Base-by-base conservation (phyloP, 352 stramenopile species). In the Pythium guiyangense region DNA sequence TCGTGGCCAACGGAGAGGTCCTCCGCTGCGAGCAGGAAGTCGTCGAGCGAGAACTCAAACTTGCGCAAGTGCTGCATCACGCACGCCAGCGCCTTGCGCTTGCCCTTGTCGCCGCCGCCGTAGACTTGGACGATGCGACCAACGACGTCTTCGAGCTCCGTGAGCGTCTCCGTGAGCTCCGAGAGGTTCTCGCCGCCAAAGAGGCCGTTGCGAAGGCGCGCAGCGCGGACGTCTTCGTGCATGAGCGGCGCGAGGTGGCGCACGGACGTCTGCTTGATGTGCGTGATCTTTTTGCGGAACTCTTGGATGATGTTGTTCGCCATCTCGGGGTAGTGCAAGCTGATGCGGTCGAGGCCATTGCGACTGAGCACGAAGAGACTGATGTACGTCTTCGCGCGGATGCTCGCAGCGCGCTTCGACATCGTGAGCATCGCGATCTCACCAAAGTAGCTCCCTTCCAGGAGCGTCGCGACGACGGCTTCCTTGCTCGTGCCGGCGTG, bases 401-500 rank as follows among this genome's bases (percentile, higher is more conserved):
- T 87, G 47, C 80, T 92, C 15, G 83, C 83, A 4, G 80, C 82
- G 49, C 83, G 68, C 57, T 91, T 92, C 18, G 80, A 92, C 40
- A 76, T 77, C 10, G 80, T 87, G 26, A 92, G 70, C 83, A 92
- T 92, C 0, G 83, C 83, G 27, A 91, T 88, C 59, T 92, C 83
- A 0, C 83, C 83, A 61, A 92, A 92, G 69, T 90, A 92, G 46
- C 71, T 80, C 15, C 83, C 80, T 61, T 90, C 83, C 3, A 84
- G 49, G 10, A 92, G 58, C 4, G 75, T 88, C 9, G 75, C 70
- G 6, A 90, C 74, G 9, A 88, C 72, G 6, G 78, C 62, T 49
- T 92, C 80, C 22, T 76, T 62, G 10, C 52, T 60, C 4, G 77
- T 80, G 1, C 69, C 72, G 0, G 77, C 83, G 43, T 88, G 69